phyloP scores from a whole-genome alignment of 305 asterid genomes.

The Nicotiana rustica region DNA sequence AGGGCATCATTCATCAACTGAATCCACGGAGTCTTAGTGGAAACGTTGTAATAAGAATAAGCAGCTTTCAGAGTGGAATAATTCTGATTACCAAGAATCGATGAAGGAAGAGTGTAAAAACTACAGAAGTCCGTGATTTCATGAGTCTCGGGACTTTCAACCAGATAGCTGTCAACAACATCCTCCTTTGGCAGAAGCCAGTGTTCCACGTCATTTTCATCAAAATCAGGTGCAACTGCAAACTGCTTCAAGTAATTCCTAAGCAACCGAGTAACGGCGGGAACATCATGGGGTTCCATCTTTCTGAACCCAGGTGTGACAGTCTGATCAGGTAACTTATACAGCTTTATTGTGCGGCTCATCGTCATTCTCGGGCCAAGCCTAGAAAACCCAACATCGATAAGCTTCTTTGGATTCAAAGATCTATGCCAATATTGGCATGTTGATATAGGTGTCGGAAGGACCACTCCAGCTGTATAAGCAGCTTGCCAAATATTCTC shows the following conservation, averaged over 20 bases:
- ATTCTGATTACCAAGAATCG: constrained; percentile 54
- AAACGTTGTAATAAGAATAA: constrained; percentile 54
- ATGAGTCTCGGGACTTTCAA: constrained; percentile 50
- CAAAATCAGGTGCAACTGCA: constrained; percentile 55
- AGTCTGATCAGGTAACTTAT: constrained; percentile 53
- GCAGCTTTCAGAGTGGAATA: constrained; percentile 56
- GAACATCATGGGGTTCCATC: constrained; percentile 59
- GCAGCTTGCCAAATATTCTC: constrained; percentile 62
- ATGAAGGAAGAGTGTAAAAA: constrained; percentile 56
- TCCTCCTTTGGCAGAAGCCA: constrained; percentile 57
- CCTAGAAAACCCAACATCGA: constrained; percentile 57
- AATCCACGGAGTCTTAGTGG: constrained; percentile 48
- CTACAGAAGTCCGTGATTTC: constrained; percentile 57
- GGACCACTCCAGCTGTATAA: constrained; percentile 57
- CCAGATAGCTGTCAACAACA: constrained; percentile 57
- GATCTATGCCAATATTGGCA: constrained; percentile 62
- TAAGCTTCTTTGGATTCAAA: constrained; percentile 56
- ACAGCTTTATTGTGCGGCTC: constrained; percentile 59
- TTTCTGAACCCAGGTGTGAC: constrained; percentile 52
- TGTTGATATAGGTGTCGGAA: constrained; percentile 54
- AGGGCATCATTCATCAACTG: constrained; percentile 60
- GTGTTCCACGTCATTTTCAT: constrained; percentile 53
- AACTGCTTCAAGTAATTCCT: constrained; percentile 50
- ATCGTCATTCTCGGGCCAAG: constrained; percentile 61
- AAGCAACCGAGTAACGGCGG: constrained; percentile 53